Conservation (phyloP, 2,329 filamentous ascomycete genomes). For the Microascus cirrosus region DNA sequence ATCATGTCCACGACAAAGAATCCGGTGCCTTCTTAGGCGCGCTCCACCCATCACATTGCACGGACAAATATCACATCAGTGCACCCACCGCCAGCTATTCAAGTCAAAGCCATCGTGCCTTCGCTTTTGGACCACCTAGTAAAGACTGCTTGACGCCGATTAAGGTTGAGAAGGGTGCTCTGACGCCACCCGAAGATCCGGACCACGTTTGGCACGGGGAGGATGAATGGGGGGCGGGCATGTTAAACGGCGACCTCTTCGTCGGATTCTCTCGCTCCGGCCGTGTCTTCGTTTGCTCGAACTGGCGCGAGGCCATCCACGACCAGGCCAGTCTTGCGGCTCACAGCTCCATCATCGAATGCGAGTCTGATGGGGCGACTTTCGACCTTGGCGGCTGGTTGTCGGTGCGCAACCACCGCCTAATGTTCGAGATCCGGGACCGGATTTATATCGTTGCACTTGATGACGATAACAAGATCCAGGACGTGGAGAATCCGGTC, state of each 20-base stretch:
- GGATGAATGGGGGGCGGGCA: background rate
- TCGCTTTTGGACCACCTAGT: background rate
- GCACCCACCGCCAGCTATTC: background rate
- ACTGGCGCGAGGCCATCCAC: background rate
- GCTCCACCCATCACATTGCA: background rate
- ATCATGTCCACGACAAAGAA: background rate
- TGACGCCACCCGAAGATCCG: background rate
- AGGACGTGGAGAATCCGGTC: background rate
- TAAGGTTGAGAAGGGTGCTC: background rate
- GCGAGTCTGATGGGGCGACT: background rate
- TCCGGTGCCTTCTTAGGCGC: background rate
- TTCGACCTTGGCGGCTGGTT: background rate
- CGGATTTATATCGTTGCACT: background rate
- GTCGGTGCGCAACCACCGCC: background rate
- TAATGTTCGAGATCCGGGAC: background rate
- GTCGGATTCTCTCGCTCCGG: background rate
- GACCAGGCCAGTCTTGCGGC: background rate
- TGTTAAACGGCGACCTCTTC: background rate
- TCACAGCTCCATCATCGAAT: background rate
- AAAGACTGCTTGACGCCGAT: background rate
- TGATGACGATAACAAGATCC: background rate
- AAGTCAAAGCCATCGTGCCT: background rate
- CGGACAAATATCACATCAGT: background rate
- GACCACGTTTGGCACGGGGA: background rate
- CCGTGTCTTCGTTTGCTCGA: background rate